phyloP scores from a whole-genome alignment of 2,329 filamentous ascomycete genomes.

The Fusarium continuum region DNA sequence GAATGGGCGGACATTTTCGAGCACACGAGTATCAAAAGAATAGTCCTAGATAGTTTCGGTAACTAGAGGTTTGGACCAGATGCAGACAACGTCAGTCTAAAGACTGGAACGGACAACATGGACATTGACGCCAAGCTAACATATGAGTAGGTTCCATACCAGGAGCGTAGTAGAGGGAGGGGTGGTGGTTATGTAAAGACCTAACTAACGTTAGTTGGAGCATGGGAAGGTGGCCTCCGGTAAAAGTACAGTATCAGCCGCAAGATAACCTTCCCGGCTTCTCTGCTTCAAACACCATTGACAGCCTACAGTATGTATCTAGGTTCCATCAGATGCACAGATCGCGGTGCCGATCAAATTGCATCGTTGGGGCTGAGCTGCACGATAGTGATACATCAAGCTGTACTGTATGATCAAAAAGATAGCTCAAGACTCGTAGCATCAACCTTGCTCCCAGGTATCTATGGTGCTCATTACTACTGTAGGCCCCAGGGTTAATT shows the following conservation, averaged over 20 bases:
- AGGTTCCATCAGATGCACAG: not conserved
- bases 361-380: too few species aligned
- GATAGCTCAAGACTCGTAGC: not conserved
- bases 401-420: not conserved
- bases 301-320: too few species aligned
- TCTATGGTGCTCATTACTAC: not conserved
- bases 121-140: constrained; percentile 6
- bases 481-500: constrained; percentile 5
- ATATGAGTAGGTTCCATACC: not conserved
- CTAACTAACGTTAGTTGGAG: too few species aligned
- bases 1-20: too few species aligned
- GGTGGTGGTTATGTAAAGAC: too few species aligned
- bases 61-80: not conserved
- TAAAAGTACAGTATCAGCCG: not conserved
- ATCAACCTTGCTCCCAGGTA: not conserved
- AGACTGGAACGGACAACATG: constrained; percentile 9
- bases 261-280: not conserved
- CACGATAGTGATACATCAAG: not conserved
- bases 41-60: not conserved
- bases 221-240: not conserved
- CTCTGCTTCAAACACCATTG: too few species aligned
- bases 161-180: not conserved
- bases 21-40: too few species aligned
- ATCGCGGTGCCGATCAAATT: too few species aligned
- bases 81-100: not conserved